Evolutionary conservation across 495 filamentous ascomycete genomes (phyloP), one percentile per base, ranked within the genome.

Genomic region (Aspergillus wentii): DNA sequence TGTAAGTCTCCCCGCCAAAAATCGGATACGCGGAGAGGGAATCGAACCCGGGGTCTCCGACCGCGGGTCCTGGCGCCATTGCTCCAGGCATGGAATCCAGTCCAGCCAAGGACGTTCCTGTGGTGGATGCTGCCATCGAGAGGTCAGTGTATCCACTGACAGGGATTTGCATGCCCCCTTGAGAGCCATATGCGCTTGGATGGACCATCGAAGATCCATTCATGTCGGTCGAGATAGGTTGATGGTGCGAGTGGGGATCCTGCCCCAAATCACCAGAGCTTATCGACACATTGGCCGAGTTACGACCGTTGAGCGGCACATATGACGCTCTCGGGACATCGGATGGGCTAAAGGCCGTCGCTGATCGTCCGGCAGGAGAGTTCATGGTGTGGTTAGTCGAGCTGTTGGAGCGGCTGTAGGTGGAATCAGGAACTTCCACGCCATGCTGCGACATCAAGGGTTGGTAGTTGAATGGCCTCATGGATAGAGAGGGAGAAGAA

Each of bases 1-100:
- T 87, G 43, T 88, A 71, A 10, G 77, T 80, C 38, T 95, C 88
- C 21, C 74, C 79, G 10, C 86, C 87, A 60, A 94, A 95, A 17
- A 94, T 79, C 6, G 90, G 86, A 49, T 92, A 82, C 8, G 83
- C 79, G 31, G 76, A 70, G 62, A 82, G 77, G 33, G 80, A 74
- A 42, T 88, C 86, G 27, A 89, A 68, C 16, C 58, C 46, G 11
- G 59, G 38, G 25, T 64, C 65, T 8, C 55, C 56, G 9, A 60
- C 55, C n/a, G 55, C 60, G 6, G 66, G 58, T n/a, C 54, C 59
- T 17, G 57, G 44, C 18, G 51, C 47, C 19, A 52, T 54, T 27
- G 53, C 52, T 4, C 58, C 51, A 14, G 63, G 46, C 37, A 62
- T 57, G 7, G 62, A 46, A 43, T 66, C 62, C 9, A 67, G 39